phyloP scores from a whole-genome alignment of 164 flowering plant species.

The Aristolochia californica region DNA sequence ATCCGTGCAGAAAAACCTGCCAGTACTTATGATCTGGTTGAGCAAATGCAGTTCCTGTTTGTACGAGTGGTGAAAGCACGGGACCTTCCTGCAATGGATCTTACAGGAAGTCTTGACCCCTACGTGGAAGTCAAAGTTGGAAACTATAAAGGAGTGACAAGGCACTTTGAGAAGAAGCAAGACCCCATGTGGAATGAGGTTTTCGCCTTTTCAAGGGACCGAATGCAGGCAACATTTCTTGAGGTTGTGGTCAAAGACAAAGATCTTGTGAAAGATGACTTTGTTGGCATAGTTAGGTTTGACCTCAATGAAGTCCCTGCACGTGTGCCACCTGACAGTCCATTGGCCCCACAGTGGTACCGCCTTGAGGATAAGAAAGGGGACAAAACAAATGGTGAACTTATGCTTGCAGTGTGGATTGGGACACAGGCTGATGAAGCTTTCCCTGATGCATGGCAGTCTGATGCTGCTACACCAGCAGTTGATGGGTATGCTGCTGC shows the following conservation, averaged over 20 bases:
- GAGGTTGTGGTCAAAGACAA: slow-evolving; percentile 85
- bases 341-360: slow-evolving; percentile 90
- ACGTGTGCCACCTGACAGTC: slow-evolving; percentile 93
- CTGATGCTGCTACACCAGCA: slow-evolving; percentile 63
- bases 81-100: slow-evolving; percentile 76
- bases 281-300: slow-evolving; percentile 67
- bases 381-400: slow-evolving; percentile 66
- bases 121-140: slow-evolving; percentile 84
- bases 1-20: slow-evolving; percentile 53
- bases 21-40: slow-evolving; percentile 89
- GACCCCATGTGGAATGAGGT: slow-evolving; percentile 88
- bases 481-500: slow-evolving; percentile 39
- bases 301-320: slow-evolving; percentile 80
- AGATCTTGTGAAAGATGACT: slow-evolving; percentile 77
- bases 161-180: slow-evolving; percentile 63
- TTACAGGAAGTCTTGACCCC: slow-evolving; percentile 87
- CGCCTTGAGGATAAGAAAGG: slow-evolving; percentile 71
- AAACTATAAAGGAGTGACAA: slow-evolving; percentile 76
- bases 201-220: slow-evolving; percentile 74
- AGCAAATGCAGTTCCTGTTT: slow-evolving; percentile 78
- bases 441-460: slow-evolving; percentile 90
- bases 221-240: slow-evolving; percentile 68
- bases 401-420: slow-evolving; percentile 96
- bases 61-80: slow-evolving; percentile 90
- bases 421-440: slow-evolving; percentile 97